Conservation (phyloP, 2,329 filamentous ascomycete genomes). For the Fusarium caatingaense region DNA sequence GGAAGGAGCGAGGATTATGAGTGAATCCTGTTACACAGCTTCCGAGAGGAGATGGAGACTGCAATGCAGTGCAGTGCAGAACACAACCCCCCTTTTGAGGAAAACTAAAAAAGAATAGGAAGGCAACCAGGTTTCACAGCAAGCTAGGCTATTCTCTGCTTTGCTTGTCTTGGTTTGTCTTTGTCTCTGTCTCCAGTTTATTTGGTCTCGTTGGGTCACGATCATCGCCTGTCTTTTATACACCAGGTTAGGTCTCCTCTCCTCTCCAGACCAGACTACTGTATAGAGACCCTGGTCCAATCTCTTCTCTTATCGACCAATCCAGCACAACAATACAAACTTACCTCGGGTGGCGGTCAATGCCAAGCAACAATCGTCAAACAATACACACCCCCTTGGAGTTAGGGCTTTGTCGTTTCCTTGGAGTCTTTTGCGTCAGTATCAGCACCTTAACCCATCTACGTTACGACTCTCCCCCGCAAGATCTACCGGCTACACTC, state of each 20-base stretch:
- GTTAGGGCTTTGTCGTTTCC: not conserved
- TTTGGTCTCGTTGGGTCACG: constrained; percentile 6
- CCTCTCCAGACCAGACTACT: not conserved
- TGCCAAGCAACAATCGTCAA: constrained; percentile 15
- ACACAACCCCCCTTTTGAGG: constrained; percentile 23
- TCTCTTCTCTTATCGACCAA: constrained; percentile 32
- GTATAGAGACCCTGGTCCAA: not conserved
- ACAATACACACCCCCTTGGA: constrained; percentile 7
- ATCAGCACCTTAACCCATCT: constrained; percentile 4
- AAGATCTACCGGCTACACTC: constrained; percentile 40
- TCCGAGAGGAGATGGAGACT: constrained; percentile 6
- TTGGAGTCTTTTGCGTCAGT: constrained; percentile 6
- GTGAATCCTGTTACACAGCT: constrained; percentile 29
- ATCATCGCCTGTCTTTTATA: constrained; percentile 27
- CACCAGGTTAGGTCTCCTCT: not conserved
- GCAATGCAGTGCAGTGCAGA: not conserved
- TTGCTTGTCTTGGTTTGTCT: constrained; percentile 14
- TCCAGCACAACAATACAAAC: constrained; percentile 17
- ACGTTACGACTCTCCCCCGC: constrained; percentile 31
- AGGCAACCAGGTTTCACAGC: constrained; percentile 18
- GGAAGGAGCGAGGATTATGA: constrained; percentile 11
- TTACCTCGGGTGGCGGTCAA: constrained; percentile 45
- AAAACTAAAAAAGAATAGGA: not conserved
- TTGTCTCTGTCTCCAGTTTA: constrained; percentile 24
- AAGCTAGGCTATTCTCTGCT: constrained; percentile 25